These are phyloP conservation scores for Musa beccarii DNA, from an alignment of 176 grass and related monocot genomes.

Conservation along the genomic window DNA sequence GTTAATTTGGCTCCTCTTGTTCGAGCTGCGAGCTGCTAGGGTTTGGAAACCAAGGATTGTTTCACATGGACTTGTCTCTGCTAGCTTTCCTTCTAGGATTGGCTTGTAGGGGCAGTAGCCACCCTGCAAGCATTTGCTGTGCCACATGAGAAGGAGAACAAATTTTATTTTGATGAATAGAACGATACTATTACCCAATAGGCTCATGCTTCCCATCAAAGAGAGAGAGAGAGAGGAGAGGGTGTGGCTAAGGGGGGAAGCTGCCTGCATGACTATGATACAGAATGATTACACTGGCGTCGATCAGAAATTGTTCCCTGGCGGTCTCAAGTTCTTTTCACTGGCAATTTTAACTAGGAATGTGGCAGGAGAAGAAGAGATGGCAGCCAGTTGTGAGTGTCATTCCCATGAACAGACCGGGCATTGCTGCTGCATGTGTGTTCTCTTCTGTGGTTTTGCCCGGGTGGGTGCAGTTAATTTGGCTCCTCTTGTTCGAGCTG, in stretches of 20 bases:
- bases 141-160: not conserved
- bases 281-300: conserved; percentile 37
- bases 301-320: conserved; percentile 41
- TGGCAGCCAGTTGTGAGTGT: not conserved
- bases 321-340: not conserved
- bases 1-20: conserved; percentile 19
- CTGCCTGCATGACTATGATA: conserved; percentile 19
- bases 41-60: conserved; percentile 40
- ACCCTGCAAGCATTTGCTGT: not conserved
- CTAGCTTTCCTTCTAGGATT: conserved; percentile 7
- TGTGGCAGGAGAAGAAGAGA: not conserved
- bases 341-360: not conserved
- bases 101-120: not conserved
- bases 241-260: not conserved
- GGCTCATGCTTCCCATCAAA: not conserved
- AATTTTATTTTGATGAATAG: not conserved
- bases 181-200: not conserved
- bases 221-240: not conserved
- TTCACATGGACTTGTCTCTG: conserved; percentile 41
- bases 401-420: too few relatives aligned
- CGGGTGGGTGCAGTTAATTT: conserved; percentile 20
- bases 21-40: conserved; percentile 21
- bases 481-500: conserved; percentile 5
- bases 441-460: not conserved
- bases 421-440: too few relatives aligned